Evolutionary conservation across 2,329 filamentous ascomycete species (phyloP).

Genomic region (Celoporthe dispersa): DNA sequence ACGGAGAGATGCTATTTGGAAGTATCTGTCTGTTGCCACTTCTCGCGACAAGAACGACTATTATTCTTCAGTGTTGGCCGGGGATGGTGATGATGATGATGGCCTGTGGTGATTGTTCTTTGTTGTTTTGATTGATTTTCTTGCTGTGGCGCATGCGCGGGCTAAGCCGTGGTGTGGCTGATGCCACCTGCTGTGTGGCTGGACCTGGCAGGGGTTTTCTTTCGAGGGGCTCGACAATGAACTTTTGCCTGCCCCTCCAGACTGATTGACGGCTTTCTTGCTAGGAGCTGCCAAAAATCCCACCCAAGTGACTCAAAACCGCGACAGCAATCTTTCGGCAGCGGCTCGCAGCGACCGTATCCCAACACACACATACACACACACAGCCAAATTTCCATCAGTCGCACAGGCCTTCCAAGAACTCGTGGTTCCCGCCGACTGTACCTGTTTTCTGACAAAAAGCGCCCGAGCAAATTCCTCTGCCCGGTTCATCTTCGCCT

Average conservation of each 20-base stretch:
- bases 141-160: not conserved
- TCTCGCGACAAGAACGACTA: not conserved
- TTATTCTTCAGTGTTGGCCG: not conserved
- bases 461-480: slow-evolving; percentile 13
- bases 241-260: slow-evolving; percentile 30
- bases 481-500: not conserved
- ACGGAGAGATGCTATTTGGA: not conserved
- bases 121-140: not conserved
- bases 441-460: slow-evolving; percentile 6
- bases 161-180: not conserved
- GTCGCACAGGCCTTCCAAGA: slow-evolving; percentile 7
- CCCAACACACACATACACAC: slow-evolving; percentile 2
- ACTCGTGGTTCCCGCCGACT: not conserved
- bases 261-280: slow-evolving; percentile 1
- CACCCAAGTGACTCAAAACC: slow-evolving; percentile 30
- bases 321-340: slow-evolving; percentile 16
- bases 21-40: not conserved
- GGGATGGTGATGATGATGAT: not conserved
- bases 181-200: not conserved
- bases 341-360: slow-evolving; percentile 15
- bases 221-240: not conserved
- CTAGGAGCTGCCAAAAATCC: slow-evolving; percentile 24
- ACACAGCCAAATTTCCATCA: slow-evolving; percentile 7
- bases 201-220: not conserved
- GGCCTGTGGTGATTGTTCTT: not conserved